Conservation (phyloP, 305 asterid genomes). For the Solanum chacoense region DNA sequence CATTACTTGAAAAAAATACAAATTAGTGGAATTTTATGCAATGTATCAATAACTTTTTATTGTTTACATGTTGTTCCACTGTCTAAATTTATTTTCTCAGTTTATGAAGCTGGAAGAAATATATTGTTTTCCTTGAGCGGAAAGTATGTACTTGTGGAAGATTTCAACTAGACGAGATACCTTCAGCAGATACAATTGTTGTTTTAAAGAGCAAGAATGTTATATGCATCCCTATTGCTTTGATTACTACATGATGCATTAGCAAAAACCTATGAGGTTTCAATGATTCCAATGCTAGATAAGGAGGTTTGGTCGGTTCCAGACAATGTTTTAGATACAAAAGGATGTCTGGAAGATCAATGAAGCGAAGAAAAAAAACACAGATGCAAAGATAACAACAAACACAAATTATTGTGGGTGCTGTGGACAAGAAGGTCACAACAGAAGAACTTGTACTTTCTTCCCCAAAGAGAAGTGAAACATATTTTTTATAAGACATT, state of each 20-base stretch:
- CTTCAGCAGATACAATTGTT: too few relatives aligned
- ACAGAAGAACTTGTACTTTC: too few relatives aligned
- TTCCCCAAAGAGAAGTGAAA: too few relatives aligned
- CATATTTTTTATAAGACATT: too few relatives aligned
- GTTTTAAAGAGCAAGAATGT: too few relatives aligned
- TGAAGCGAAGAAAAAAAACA: neutral
- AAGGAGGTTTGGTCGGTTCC: neutral
- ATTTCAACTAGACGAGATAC: neutral
- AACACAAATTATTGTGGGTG: neutral
- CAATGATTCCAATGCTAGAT: neutral
- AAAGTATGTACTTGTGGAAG: neutral
- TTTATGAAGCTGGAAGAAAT: neutral
- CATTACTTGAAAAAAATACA: neutral
- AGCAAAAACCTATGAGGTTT: neutral
- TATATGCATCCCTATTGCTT: neutral
- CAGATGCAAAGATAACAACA: neutral
- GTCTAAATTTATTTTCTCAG: too few relatives aligned
- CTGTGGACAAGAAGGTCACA: neutral
- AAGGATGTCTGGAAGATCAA: too few relatives aligned
- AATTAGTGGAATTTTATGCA: neutral
- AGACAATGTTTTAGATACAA: neutral
- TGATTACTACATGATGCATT: neutral
- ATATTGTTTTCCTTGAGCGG: neutral
- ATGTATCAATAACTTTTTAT: neutral
- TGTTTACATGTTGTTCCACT: neutral